These are phyloP conservation scores for Fusarium mangiferae DNA, from an alignment of 2,329 filamentous ascomycete species.

Conservation along the genomic window DNA sequence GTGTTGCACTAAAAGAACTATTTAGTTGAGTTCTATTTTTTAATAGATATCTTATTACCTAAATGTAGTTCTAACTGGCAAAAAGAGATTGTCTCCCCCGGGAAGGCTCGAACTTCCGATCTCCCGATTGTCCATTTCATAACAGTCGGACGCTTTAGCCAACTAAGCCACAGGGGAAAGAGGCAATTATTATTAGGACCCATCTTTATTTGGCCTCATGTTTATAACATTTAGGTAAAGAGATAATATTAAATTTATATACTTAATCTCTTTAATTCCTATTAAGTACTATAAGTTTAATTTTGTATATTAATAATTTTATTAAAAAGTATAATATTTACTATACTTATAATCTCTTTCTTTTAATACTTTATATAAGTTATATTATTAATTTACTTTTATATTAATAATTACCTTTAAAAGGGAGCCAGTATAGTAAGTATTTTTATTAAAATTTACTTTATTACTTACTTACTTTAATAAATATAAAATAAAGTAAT, in stretches of 20 bases:
- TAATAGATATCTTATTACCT: too few species aligned
- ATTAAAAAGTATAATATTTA: neutral
- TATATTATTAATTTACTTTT: too few species aligned
- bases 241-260: neutral
- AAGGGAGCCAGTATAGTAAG: neutral
- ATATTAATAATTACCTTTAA: neutral
- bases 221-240: fast-evolving
- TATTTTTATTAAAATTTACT: neutral
- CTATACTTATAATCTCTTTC: neutral
- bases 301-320: neutral
- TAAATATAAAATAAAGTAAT: neutral
- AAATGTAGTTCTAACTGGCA: fast-evolving
- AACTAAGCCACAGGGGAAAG: neutral
- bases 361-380: neutral
- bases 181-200: fast-evolving
- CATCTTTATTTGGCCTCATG: fast-evolving
- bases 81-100: conserved; percentile 1
- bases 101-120: conserved; percentile 47
- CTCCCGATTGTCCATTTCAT: conserved; percentile 42
- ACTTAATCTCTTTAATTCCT: neutral
- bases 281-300: neutral
- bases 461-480: too few species aligned
- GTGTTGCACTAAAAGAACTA: neutral
- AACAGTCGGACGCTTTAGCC: conserved; percentile 39
- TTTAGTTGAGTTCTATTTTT: too few species aligned